Conservation (phyloP, 768 basidiomycete species). For the Hirschioporus abietinus region DNA sequence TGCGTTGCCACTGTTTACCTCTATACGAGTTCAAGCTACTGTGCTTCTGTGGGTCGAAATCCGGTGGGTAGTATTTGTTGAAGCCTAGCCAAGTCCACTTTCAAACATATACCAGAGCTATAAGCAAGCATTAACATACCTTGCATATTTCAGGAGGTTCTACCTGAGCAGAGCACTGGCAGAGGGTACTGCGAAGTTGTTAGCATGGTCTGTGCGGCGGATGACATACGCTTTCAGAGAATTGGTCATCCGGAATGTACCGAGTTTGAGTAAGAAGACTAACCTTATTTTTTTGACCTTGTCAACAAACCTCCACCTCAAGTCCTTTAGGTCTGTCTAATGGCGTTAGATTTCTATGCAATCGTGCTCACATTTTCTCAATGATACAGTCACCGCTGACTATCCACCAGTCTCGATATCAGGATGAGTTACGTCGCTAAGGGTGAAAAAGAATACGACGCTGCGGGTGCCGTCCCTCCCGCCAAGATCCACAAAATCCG, state of each 20-base stretch:
- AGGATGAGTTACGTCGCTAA: slow-evolving; percentile 99
- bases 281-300: slow-evolving; percentile 3
- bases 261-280: not conserved
- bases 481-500: slow-evolving; percentile 99
- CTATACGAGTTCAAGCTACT: slow-evolving; percentile 67
- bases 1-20: slow-evolving; percentile 34
- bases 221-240: not conserved
- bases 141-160: not conserved
- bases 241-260: not conserved
- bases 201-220: not conserved
- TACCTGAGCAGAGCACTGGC: too few species aligned
- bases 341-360: not conserved
- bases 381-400: slow-evolving; percentile 2
- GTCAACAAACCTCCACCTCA: not conserved
- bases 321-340: not conserved
- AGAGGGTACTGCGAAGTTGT: not conserved
- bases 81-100: slow-evolving; percentile 39
- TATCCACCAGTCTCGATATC: slow-evolving; percentile 2
- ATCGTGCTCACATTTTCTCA: not conserved
- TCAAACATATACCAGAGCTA: not conserved
- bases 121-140: not conserved
- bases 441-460: slow-evolving; percentile 97
- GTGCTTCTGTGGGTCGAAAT: slow-evolving; percentile 67
- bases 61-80: slow-evolving; percentile 78
- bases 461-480: slow-evolving; percentile 79